Evolutionary conservation across 2,329 filamentous ascomycete genomes (phyloP).

Genomic region (Monosporascus ibericus): DNA sequence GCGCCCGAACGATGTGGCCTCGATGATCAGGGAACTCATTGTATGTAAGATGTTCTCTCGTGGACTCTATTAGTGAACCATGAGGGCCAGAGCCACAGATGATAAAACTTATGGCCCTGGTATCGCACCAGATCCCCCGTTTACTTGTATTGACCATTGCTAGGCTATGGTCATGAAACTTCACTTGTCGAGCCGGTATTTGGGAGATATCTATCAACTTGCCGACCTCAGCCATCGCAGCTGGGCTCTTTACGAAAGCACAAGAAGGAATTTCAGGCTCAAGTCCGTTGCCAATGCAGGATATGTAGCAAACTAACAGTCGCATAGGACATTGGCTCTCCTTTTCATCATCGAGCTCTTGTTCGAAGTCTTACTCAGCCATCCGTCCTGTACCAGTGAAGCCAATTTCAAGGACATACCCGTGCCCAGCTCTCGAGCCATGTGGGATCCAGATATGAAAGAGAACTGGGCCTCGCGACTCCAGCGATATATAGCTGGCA

Average conservation of each 20-base stretch:
- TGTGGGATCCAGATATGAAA: slow-evolving; percentile 16
- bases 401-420: slow-evolving; percentile 5
- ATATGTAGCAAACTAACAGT: not conserved
- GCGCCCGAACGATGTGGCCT: slow-evolving; percentile 5
- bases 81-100: too few relatives aligned
- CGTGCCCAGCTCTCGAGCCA: slow-evolving; percentile 8
- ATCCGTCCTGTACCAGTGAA: not conserved
- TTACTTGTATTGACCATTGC: not conserved
- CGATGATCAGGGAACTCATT: slow-evolving; percentile 1
- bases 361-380: slow-evolving; percentile 9
- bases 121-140: not conserved
- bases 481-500: slow-evolving; percentile 4
- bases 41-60: not conserved
- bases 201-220: too few relatives aligned
- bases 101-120: too few relatives aligned
- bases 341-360: slow-evolving; percentile 13
- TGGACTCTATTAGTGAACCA: not conserved
- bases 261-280: slow-evolving; percentile 2
- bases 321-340: slow-evolving; percentile 1
- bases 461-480: slow-evolving; percentile 13
- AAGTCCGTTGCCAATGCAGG: slow-evolving; percentile 2
- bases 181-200: too few relatives aligned
- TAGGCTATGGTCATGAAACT: too few relatives aligned
- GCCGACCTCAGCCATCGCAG: too few relatives aligned
- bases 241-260: too few relatives aligned